A percentile compares a stretch with the other conserved stretches of the same genome.
Evolutionary conservation across 148 eudicot genomes (phyloP).

Genomic region (Fagopyrum tataricum): DNA sequence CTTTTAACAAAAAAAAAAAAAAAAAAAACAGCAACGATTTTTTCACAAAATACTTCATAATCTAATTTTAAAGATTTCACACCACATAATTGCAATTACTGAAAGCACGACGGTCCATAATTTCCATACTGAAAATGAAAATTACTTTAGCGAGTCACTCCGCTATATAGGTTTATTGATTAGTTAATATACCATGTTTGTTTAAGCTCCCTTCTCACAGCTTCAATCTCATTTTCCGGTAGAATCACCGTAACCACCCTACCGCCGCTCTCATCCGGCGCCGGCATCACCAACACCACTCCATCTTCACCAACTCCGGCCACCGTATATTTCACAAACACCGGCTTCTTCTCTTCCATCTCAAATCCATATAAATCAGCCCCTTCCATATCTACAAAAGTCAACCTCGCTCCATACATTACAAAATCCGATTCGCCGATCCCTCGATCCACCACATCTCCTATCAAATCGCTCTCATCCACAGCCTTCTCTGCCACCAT

Average conservation of each 20-base stretch:
- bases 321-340: conserved; percentile 31
- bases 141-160: no score
- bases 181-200: conserved; percentile 27
- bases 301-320: conserved; percentile 59
- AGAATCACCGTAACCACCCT: conserved; percentile 29
- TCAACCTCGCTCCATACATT: conserved; percentile 61
- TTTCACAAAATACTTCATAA: no score
- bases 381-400: conserved; percentile 57
- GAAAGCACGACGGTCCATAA: no score
- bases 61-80: no score
- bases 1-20: no score
- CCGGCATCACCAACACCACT: conserved; percentile 44
- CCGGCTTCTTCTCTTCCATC: conserved; percentile 31
- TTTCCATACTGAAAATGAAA: no score
- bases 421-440: conserved; percentile 29
- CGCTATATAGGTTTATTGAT: neutral
- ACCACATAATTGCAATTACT: no score
- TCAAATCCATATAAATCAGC: conserved; percentile 38
- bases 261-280: conserved; percentile 14
- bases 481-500: conserved; percentile 21
- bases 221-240: conserved; percentile 36
- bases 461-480: conserved; percentile 36
- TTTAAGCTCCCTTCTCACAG: conserved; percentile 35
- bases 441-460: conserved; percentile 24
- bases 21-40: no score